Evolutionary conservation across 2,329 filamentous ascomycete genomes (phyloP).

Genomic region (Pyricularia sp.): DNA sequence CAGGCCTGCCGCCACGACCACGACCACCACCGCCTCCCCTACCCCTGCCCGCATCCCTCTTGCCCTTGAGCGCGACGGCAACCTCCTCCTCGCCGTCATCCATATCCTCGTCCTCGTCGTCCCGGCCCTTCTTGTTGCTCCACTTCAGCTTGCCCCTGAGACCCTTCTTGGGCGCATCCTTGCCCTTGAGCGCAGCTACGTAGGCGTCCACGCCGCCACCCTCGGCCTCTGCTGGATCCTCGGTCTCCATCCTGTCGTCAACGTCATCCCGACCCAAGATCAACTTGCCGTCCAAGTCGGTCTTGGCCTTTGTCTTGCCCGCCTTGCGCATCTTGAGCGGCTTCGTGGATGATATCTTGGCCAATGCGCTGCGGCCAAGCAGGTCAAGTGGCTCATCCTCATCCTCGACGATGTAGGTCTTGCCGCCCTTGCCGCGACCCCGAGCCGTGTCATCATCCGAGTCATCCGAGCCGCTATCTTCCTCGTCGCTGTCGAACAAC

Average conservation of each 20-base stretch:
- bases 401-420: slow-evolving; percentile 85
- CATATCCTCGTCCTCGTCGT: slow-evolving; percentile 37
- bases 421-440: slow-evolving; percentile 47
- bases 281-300: slow-evolving; percentile 71
- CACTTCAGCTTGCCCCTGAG: slow-evolving; percentile 63
- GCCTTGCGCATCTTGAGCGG: slow-evolving; percentile 55
- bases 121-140: slow-evolving; percentile 47
- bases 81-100: slow-evolving; percentile 29
- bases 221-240: slow-evolving; percentile 28
- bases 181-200: slow-evolving; percentile 59
- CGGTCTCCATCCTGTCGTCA: slow-evolving; percentile 52
- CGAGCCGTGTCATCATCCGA: slow-evolving; percentile 34
- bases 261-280: slow-evolving; percentile 55
- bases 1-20: slow-evolving; percentile 16
- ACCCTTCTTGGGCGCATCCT: slow-evolving; percentile 55
- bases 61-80: slow-evolving; percentile 41
- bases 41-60: slow-evolving; percentile 20
- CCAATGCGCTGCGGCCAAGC: slow-evolving; percentile 78
- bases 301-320: slow-evolving; percentile 56
- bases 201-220: slow-evolving; percentile 57
- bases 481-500: slow-evolving; percentile 73
- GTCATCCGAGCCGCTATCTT: slow-evolving; percentile 54
- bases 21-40: slow-evolving; percentile 18
- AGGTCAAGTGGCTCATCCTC: slow-evolving; percentile 93
- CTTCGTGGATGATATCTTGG: slow-evolving; percentile 87